Evolutionary conservation across 2,329 filamentous ascomycete genomes (phyloP), one percentile per base, ranked within the genome.

Genomic region (Cercospora brassicicola): DNA sequence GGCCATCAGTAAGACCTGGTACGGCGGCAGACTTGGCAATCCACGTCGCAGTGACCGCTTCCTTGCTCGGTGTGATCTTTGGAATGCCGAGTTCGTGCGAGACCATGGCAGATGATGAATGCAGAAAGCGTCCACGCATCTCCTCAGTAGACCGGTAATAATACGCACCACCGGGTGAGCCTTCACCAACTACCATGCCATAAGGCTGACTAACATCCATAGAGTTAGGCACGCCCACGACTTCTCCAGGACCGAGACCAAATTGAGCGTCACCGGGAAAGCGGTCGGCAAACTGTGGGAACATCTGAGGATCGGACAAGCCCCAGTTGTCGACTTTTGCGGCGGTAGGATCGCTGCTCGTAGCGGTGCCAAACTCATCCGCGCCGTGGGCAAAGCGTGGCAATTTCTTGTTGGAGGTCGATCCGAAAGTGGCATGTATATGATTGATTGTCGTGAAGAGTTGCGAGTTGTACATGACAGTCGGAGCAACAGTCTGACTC

Each of bases 131-230:
- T 15, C 93, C 92, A 61, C 90, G 87, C 79, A 89, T 88, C 79
- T 96, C 93, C 57, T 89, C 88, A 1, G 86, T 84, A 9, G 88
- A 87, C 36, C 93, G 90, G 75, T 91, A 96, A 77, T 94, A 95
- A 55, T 88, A 86, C 65, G 90, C 89, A 3, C 94, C 94, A 59
- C 92, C 91, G 0, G 93, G 93, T 65, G 90, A 92, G 1, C 93
- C 94, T 81, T 97, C 93, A 2, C 93, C 94, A 64, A 92, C 90
- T 7, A 96, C 82, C 81, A 94, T 87, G 8, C 94, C 94, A 76
- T 91, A 94, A 8, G 88, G 87, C 74, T 94, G 91, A 76, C 93
- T 97, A 39, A 97, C 87, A 77, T 97, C 94, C 90, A 97, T 94
- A 39, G 91, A 87, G 75, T 97, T 97, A 1, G 92, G 91, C 26